Conservation (phyloP, 495 filamentous ascomycete species). For the Acidiella bohemica region DNA sequence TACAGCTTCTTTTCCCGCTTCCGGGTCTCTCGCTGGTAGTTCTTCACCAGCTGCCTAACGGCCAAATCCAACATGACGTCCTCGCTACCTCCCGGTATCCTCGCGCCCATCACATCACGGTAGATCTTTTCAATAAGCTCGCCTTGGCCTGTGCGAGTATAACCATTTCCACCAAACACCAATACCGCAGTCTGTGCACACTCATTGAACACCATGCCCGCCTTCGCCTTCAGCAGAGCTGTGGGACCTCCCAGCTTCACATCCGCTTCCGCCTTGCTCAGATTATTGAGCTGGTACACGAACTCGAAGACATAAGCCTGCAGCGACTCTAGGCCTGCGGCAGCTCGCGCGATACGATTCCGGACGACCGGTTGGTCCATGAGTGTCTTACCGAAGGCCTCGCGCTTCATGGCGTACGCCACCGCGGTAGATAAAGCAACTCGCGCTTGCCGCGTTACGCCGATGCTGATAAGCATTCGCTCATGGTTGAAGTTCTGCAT, state of each 20-base stretch:
- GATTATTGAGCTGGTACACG: constrained; percentile 49
- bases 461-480: constrained; percentile 51
- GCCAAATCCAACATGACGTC: constrained; percentile 63
- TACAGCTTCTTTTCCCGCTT: constrained; percentile 40
- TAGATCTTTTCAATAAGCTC: constrained; percentile 52
- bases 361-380: constrained; percentile 63
- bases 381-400: constrained; percentile 62
- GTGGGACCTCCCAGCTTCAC: constrained; percentile 54
- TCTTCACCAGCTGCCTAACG: constrained; percentile 58
- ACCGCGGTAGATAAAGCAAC: constrained; percentile 54
- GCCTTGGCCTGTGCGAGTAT: constrained; percentile 52
- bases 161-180: constrained; percentile 62
- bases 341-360: constrained; percentile 55
- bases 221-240: constrained; percentile 56
- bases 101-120: constrained; percentile 15
- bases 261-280: constrained; percentile 51
- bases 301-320: constrained; percentile 65
- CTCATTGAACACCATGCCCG: constrained; percentile 50
- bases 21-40: constrained; percentile 52
- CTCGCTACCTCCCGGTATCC: constrained; percentile 47
- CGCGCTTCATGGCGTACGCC: constrained; percentile 54
- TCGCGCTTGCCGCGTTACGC: constrained; percentile 46
- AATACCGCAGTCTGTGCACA: constrained; percentile 54
- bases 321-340: constrained; percentile 53
- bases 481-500: constrained; percentile 85